Conservation (phyloP, 495 filamentous ascomycete genomes). For the Viridothelium virens region DNA sequence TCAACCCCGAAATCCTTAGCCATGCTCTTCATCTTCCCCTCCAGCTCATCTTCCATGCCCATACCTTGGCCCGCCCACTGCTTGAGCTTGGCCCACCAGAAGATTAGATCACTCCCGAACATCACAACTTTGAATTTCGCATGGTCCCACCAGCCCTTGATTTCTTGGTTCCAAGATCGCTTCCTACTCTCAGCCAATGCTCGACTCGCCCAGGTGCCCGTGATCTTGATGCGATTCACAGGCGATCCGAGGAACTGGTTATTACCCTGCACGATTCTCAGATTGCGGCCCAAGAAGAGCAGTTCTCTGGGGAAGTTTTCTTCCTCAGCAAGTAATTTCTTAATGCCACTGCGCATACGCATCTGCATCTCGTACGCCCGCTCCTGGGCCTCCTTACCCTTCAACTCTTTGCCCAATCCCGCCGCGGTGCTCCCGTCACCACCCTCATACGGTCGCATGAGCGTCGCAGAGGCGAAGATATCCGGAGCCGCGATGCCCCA, state of each 20-base stretch:
- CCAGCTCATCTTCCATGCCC: conserved; percentile 92
- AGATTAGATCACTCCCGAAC: conserved; percentile 69
- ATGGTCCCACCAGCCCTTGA: conserved; percentile 57
- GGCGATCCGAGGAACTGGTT: conserved; percentile 84
- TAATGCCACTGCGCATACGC: conserved; percentile 72
- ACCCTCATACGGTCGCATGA: conserved; percentile 84
- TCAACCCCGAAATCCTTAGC: conserved; percentile 90
- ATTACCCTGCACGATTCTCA: conserved; percentile 83
- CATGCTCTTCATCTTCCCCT: conserved; percentile 73
- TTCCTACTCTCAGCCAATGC: conserved; percentile 63
- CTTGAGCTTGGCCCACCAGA: conserved; percentile 67
- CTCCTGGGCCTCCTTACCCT: conserved; percentile 50
- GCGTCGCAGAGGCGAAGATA: conserved; percentile 80
- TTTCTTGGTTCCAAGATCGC: conserved; percentile 49
- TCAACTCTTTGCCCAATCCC: conserved; percentile 33
- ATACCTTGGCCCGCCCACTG: conserved; percentile 66
- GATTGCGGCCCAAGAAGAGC: conserved; percentile 89
- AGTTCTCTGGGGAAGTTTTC: conserved; percentile 88
- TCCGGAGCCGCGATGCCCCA: conserved; percentile 90
- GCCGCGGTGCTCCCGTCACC: conserved; percentile 63
- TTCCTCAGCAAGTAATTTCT: conserved; percentile 78
- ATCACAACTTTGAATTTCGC: conserved; percentile 72
- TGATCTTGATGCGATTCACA: conserved; percentile 92
- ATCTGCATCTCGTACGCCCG: conserved; percentile 79
- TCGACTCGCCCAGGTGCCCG: conserved; percentile 77